phyloP scores from a whole-genome alignment of 495 filamentous ascomycete species.

The Elasticomyces elasticus region DNA sequence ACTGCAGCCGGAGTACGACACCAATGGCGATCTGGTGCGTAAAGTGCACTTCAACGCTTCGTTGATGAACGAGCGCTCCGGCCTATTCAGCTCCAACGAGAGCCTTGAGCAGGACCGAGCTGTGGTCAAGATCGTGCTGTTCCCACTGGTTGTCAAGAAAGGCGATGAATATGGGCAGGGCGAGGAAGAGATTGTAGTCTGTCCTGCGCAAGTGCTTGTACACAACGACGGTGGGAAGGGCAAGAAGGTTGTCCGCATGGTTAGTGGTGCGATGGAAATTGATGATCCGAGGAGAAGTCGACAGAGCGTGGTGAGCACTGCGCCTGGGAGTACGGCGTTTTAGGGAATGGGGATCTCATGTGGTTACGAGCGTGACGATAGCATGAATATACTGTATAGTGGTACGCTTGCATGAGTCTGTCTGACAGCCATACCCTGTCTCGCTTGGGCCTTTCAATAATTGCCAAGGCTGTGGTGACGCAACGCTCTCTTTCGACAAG shows the following conservation, averaged over 20 bases:
- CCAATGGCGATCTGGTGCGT: constrained; percentile 72
- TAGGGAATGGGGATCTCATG: neutral
- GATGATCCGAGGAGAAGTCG: constrained; percentile 24
- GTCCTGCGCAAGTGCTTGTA: constrained; percentile 87
- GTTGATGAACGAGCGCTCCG: constrained; percentile 85
- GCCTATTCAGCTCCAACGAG: constrained; percentile 53
- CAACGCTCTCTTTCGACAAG: too few species aligned
- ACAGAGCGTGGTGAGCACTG: constrained; percentile 25
- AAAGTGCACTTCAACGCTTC: constrained; percentile 79
- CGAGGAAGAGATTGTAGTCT: constrained; percentile 86
- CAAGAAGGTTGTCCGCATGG: constrained; percentile 36
- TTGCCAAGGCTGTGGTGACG: too few species aligned
- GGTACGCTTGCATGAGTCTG: too few species aligned
- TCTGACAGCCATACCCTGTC: too few species aligned
- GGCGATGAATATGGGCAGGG: constrained; percentile 76
- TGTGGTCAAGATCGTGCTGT: constrained; percentile 79
- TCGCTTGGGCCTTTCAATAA: too few species aligned
- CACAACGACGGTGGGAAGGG: constrained; percentile 26
- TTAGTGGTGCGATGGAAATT: constrained; percentile 37
- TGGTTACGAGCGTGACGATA: constrained; percentile 2
- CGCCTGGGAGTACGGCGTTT: constrained; percentile 15
- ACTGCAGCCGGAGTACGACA: constrained; percentile 89
- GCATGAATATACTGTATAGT: neutral
- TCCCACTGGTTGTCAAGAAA: constrained; percentile 89
- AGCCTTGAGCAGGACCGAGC: constrained; percentile 65